Percentiles rank a stretch among this genome's conserved stretches.
Evolutionary conservation across 495 filamentous ascomycete genomes (phyloP).

Genomic region (Annulohypoxylon bovei): DNA sequence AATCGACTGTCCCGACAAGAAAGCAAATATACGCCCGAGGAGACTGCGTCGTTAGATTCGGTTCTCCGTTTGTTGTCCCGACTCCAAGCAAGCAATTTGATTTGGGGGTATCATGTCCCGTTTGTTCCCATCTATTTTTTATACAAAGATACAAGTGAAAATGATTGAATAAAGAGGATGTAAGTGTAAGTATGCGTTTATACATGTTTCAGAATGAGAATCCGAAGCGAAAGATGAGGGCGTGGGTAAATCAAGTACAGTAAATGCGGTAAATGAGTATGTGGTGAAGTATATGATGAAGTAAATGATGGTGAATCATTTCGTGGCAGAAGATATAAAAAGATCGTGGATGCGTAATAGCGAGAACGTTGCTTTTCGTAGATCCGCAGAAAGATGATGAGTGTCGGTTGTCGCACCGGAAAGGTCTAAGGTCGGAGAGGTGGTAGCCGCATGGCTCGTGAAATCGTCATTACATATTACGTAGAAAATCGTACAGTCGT

Average conservation of each 20-base stretch:
- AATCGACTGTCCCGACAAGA: slow-evolving; percentile 14
- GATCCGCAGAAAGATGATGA: slow-evolving; percentile 9
- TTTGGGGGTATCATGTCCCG: slow-evolving; percentile 42
- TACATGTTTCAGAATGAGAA: slow-evolving; percentile 22
- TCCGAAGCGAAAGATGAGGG: slow-evolving; percentile 8
- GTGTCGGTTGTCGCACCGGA: slow-evolving; percentile 17
- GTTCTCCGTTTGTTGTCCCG: slow-evolving; percentile 10
- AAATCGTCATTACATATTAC: slow-evolving; percentile 45
- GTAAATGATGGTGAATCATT: slow-evolving; percentile 7
- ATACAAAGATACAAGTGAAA: slow-evolving; percentile 8
- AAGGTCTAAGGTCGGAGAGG: slow-evolving; percentile 24
- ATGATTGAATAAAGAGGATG: slow-evolving; percentile 27
- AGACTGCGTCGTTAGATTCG: slow-evolving; percentile 24
- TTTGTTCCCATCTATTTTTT: slow-evolving; percentile 40
- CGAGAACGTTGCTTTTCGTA: slow-evolving; percentile 15
- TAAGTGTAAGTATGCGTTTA: slow-evolving; percentile 10
- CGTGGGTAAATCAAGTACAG: not conserved
- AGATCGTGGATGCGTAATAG: slow-evolving; percentile 8
- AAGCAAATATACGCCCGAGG: slow-evolving; percentile 23
- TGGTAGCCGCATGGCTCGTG: slow-evolving; percentile 40
- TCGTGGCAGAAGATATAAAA: not conserved
- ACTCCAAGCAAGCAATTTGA: slow-evolving; percentile 40
- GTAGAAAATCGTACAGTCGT: slow-evolving; percentile 36
- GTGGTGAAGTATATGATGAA: slow-evolving; percentile 12
- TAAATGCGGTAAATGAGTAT: slow-evolving; percentile 6